Conservation (phyloP, 441 rosid species). For the Syzygium syzygioides region DNA sequence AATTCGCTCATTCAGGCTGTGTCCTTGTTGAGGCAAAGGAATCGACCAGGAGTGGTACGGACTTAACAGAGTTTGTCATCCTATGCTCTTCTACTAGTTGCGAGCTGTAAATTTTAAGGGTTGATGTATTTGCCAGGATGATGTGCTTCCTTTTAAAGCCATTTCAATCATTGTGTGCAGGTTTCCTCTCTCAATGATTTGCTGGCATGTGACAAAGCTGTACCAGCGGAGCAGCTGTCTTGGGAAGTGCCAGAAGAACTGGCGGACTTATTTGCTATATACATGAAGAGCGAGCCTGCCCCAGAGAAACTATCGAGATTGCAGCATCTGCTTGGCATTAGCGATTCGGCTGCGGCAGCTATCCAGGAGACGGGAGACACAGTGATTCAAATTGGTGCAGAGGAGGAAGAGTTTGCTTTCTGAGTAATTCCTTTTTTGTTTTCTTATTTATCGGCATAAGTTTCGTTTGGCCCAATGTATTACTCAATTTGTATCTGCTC, state of each 20-base stretch:
- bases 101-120: not conserved
- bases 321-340: constrained; percentile 74
- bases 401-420: constrained; percentile 75
- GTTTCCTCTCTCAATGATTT: constrained; percentile 76
- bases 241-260: constrained; percentile 90
- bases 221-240: constrained; percentile 61
- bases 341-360: constrained; percentile 55
- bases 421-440: constrained; percentile 1
- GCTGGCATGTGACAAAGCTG: constrained; percentile 94
- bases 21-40: constrained; percentile 77
- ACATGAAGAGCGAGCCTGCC: constrained; percentile 48
- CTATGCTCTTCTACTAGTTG: not conserved
- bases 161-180: constrained; percentile 23
- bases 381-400: constrained; percentile 32
- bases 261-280: constrained; percentile 56
- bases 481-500: not conserved
- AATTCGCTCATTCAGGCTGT: constrained; percentile 92
- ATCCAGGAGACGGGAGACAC: constrained; percentile 53
- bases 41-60: constrained; percentile 69
- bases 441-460: not conserved
- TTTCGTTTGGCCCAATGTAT: not conserved
- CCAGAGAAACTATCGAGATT: constrained; percentile 68
- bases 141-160: not conserved
- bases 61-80: not conserved
- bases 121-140: not conserved